Base-by-base conservation (phyloP, 140 eudicot genomes). In the Ambrosia hybrid region DNA sequence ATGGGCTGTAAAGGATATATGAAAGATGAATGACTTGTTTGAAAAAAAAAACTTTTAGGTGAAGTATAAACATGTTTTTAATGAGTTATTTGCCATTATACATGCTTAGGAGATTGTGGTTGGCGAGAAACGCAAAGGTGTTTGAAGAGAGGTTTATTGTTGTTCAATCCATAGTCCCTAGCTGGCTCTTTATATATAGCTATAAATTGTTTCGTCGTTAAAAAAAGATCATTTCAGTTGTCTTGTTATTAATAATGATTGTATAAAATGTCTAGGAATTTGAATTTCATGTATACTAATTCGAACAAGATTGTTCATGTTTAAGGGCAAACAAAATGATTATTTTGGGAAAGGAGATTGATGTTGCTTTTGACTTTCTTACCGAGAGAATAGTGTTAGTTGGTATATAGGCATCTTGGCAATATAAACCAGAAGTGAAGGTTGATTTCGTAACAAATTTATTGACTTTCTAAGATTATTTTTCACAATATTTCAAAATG, bases 331-430 rank as follows among this genome's bases (percentile, higher is more conserved):
- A 62, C 68, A 62, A 36, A 62, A 62, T 62, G 68, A 62, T 62
- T 62, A 36, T 62, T 62, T 37, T 36, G 68, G 68, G 68, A 37
- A 61, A 37, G 49, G 68, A 62, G 68, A 49, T 62, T 62, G 68
- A 36, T 37, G 68, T 62, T 62, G 30, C 68, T 37, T 62, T 62
- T 36, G 13, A 62, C 68, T 58, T 58, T 26, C 30, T 59, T 33
- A 9, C 0, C 10, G 16, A 63, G 49, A 38, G 68, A 38, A 63
- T 38, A 62, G 36, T 37, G 68, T 63, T 63, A 37, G 68, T 63
- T 63, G 68, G 68, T 63, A 49, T 63, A 21, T 37, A 63, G 68
- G 68, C 68, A 37, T 63, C 38, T 63, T 63, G 68, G 68, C 68
- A 63, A n/a, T 38, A 63, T 34, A 34, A 11, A 61, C 21, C 48